A percentile compares a stretch with the other conserved stretches of the same genome.
These are phyloP conservation scores for Pyrenophora teres DNA, from an alignment of 2,329 filamentous ascomycete genomes.

Conservation along the genomic window DNA sequence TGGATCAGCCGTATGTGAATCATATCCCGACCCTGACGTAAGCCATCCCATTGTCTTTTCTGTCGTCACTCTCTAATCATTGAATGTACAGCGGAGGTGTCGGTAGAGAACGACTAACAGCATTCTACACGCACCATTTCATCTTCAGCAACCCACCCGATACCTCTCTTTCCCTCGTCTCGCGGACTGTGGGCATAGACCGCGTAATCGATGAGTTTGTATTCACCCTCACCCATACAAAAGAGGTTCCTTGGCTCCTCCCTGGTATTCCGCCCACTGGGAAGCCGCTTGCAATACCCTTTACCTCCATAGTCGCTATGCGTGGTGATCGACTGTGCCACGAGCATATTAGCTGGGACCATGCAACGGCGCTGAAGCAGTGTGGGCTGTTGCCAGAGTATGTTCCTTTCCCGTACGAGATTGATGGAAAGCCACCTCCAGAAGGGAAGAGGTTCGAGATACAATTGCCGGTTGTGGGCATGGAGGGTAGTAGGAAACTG, in stretches of 20 bases:
- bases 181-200: slow-evolving; percentile 72
- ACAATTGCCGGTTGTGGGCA: slow-evolving; percentile 63
- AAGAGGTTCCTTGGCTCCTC: slow-evolving; percentile 42
- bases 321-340: slow-evolving; percentile 71
- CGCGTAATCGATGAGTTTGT: slow-evolving; percentile 58
- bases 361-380: slow-evolving; percentile 65
- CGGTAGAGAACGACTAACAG: slow-evolving; percentile 64
- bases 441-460: slow-evolving; percentile 60
- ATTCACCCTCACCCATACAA: slow-evolving; percentile 42
- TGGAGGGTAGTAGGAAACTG: slow-evolving; percentile 59
- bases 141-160: slow-evolving; percentile 74
- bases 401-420: slow-evolving; percentile 60
- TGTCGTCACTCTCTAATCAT: background rate
- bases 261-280: slow-evolving; percentile 42
- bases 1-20: slow-evolving; percentile 78
- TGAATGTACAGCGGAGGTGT: slow-evolving; percentile 61
- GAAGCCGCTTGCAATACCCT: slow-evolving; percentile 59
- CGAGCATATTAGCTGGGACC: slow-evolving; percentile 74
- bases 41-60: background rate
- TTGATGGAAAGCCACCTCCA: slow-evolving; percentile 38
- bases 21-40: slow-evolving; percentile 69
- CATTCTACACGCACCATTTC: slow-evolving; percentile 75
- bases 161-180: slow-evolving; percentile 69
- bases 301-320: slow-evolving; percentile 69
- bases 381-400: slow-evolving; percentile 68